Conservation (phyloP, 805 yeast species). For the Wickerhamiella slavikovae region DNA sequence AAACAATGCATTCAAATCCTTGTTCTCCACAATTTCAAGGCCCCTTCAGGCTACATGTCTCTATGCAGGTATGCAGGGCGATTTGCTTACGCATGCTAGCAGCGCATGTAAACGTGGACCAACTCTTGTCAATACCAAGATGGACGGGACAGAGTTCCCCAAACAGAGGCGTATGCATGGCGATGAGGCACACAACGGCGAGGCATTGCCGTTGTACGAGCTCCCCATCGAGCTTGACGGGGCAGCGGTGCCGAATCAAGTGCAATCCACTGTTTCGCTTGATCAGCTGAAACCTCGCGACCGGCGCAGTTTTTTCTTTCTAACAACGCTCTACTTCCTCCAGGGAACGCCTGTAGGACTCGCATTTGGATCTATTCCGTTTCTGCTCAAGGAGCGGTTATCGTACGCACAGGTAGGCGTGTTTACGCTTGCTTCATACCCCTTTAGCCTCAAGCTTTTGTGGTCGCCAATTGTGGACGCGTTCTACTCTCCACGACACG, state of each 20-base stretch:
- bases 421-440: constrained; percentile 82
- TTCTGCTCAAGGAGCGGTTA: constrained; percentile 60
- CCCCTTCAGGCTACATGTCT: too few relatives aligned
- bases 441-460: constrained; percentile 73
- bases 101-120: too few relatives aligned
- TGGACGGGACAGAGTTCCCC: background rate
- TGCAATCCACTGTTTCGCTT: constrained; percentile 12
- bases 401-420: constrained; percentile 79
- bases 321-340: constrained; percentile 55
- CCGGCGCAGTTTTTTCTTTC: constrained; percentile 50
- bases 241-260: too few relatives aligned
- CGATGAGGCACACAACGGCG: background rate
- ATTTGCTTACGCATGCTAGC: too few relatives aligned
- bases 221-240: background rate
- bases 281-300: constrained; percentile 24
- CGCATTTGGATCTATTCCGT: constrained; percentile 89
- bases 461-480: constrained; percentile 98
- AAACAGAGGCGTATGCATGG: background rate
- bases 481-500: constrained; percentile 39
- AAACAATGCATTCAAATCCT: too few relatives aligned
- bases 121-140: too few relatives aligned
- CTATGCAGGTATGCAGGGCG: too few relatives aligned
- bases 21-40: too few relatives aligned
- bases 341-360: constrained; percentile 97
- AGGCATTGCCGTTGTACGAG: background rate